A percentile compares a stretch with the other conserved stretches of the same genome.
phyloP scores from a whole-genome alignment of 1,139 yeast species.

The Geotrichum reessii region DNA sequence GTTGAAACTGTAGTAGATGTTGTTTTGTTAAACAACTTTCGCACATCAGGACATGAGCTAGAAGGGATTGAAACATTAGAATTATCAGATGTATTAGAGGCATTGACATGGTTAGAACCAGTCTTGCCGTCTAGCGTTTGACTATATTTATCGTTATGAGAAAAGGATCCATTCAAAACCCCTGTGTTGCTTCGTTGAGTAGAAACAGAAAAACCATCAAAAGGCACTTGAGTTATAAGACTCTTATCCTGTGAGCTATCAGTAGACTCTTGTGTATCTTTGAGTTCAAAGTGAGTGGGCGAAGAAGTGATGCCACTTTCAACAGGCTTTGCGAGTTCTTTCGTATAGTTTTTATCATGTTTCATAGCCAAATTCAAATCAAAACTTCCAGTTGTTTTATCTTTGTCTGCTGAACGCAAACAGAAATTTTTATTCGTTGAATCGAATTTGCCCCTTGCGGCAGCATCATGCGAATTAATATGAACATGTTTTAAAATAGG shows the following conservation, averaged over 20 bases:
- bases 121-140: background rate
- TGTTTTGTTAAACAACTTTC: too few relatives aligned
- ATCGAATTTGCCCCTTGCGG: background rate
- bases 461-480: background rate
- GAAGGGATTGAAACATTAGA: background rate
- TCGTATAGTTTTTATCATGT: background rate
- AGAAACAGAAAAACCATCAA: background rate
- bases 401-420: background rate
- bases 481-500: background rate
- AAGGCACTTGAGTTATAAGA: background rate
- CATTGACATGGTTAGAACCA: background rate
- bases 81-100: background rate
- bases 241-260: background rate
- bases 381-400: background rate
- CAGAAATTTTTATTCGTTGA: background rate
- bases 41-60: too few relatives aligned
- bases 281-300: background rate
- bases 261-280: background rate
- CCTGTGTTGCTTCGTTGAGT: background rate
- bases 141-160: background rate
- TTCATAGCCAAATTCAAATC: background rate
- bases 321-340: background rate
- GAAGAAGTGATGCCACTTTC: background rate
- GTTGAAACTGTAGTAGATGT: too few relatives aligned
- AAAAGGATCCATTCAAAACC: background rate